These are phyloP conservation scores for Grigorovia humatica DNA, from an alignment of 805 yeast species.

Conservation along the genomic window DNA sequence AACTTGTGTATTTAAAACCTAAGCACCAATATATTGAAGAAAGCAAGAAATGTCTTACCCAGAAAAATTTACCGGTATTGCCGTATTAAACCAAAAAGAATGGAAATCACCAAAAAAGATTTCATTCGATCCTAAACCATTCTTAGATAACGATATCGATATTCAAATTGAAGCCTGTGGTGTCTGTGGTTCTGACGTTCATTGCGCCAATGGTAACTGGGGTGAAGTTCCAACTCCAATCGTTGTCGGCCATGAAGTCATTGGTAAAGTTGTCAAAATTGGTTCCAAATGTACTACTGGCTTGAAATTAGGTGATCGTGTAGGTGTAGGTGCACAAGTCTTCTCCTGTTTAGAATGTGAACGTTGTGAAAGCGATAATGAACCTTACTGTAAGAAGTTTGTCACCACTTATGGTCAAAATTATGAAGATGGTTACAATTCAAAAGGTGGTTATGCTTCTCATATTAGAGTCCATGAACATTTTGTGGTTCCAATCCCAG, in stretches of 20 bases:
- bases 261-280: conserved; percentile 47
- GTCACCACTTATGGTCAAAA: conserved; percentile 34
- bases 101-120: conserved; percentile 49
- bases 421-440: too few relatives aligned
- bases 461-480: conserved; percentile 55
- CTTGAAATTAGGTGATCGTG: conserved; percentile 59
- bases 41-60: conserved; percentile 5
- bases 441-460: conserved; percentile 33
- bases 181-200: conserved; percentile 52
- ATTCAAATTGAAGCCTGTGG: conserved; percentile 54
- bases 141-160: conserved; percentile 40
- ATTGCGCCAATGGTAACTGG: conserved; percentile 19
- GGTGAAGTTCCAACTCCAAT: conserved; percentile 29
- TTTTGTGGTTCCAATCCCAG: conserved; percentile 57
- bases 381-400: conserved; percentile 41
- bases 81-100: conserved; percentile 38
- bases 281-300: conserved; percentile 45
- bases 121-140: conserved; percentile 38
- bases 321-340: conserved; percentile 70
- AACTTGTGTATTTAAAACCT: too few relatives aligned
- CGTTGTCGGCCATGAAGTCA: conserved; percentile 61
- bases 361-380: conserved; percentile 45
- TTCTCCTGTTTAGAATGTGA: conserved; percentile 46
- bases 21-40: too few relatives aligned
- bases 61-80: conserved; percentile 52